Conservation (phyloP, 2,329 filamentous ascomycete species). For the Monosporascus sp. region DNA sequence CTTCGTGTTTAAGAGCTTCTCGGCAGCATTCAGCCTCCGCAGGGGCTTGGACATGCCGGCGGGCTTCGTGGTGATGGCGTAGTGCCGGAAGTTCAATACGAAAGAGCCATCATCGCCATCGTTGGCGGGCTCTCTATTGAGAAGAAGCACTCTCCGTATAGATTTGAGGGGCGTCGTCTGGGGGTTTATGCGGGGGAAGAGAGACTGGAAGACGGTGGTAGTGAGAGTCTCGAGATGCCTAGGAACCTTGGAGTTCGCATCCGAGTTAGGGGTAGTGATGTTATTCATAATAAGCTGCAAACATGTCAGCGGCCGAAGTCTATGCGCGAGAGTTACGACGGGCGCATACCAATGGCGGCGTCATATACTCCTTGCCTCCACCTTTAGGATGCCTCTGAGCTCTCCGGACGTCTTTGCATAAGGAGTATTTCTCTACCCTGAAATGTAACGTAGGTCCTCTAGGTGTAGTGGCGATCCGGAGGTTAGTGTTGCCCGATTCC, state of each 20-base stretch:
- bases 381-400: slow-evolving; percentile 78
- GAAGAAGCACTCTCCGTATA: slow-evolving; percentile 84
- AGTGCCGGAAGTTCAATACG: slow-evolving; percentile 84
- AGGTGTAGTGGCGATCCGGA: slow-evolving; percentile 81
- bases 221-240: slow-evolving; percentile 90
- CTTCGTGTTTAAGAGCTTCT: slow-evolving; percentile 63
- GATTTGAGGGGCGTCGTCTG: slow-evolving; percentile 83
- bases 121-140: slow-evolving; percentile 68
- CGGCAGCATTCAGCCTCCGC: slow-evolving; percentile 76
- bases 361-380: slow-evolving; percentile 79
- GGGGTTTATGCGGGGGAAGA: slow-evolving; percentile 94
- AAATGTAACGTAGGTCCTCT: slow-evolving; percentile 92
- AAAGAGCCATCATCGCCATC: slow-evolving; percentile 63
- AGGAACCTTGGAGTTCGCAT: slow-evolving; percentile 66
- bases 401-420: slow-evolving; percentile 84
- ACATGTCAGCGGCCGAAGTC: neutral
- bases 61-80: slow-evolving; percentile 86
- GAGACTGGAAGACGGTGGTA: slow-evolving; percentile 90
- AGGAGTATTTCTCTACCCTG: slow-evolving; percentile 87
- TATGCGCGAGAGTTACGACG: neutral
- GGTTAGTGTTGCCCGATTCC: slow-evolving; percentile 82
- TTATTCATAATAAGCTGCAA: slow-evolving; percentile 92
- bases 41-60: slow-evolving; percentile 81
- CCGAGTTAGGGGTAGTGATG: slow-evolving; percentile 63
- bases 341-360: slow-evolving; percentile 66